Percentiles rank a stretch among this genome's conserved stretches.
Conservation (phyloP, 2,329 filamentous ascomycete species). For the Paecilomyces sp. region DNA sequence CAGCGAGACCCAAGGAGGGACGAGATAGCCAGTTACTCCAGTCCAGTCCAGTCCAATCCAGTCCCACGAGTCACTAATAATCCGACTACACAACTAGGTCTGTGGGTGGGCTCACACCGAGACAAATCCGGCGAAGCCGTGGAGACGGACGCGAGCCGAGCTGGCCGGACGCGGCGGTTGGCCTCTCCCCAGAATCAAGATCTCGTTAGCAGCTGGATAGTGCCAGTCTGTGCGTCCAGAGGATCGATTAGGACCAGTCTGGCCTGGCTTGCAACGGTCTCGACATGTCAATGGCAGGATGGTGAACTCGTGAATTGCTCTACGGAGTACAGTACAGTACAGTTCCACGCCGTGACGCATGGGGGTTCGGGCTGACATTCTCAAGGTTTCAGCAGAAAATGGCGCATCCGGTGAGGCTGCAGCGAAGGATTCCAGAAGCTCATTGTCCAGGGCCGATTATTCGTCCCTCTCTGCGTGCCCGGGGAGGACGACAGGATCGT, state of each 20-base stretch:
- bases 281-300: background rate
- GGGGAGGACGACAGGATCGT: background rate
- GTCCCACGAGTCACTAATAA: background rate
- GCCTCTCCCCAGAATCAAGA: background rate
- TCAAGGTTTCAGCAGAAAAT: slow-evolving; percentile 10
- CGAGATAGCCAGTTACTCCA: background rate
- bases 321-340: background rate
- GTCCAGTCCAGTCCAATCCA: no score
- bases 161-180: background rate
- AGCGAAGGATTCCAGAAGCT: slow-evolving; percentile 30
- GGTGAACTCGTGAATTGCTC: background rate
- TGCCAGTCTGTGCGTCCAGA: background rate
- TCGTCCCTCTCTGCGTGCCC: background rate
- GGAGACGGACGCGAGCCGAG: background rate
- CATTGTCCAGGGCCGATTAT: background rate
- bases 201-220: background rate
- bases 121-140: background rate
- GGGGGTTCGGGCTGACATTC: slow-evolving; percentile 8
- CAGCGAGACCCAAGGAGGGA: background rate
- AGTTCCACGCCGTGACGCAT: background rate
- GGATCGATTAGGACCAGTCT: background rate
- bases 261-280: background rate
- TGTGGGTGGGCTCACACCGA: background rate
- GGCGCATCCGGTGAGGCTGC: slow-evolving; percentile 13
- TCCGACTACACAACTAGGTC: background rate